phyloP scores from a whole-genome alignment of 1,284 basidiomycete species.

The Retiboletus flavoniger region DNA sequence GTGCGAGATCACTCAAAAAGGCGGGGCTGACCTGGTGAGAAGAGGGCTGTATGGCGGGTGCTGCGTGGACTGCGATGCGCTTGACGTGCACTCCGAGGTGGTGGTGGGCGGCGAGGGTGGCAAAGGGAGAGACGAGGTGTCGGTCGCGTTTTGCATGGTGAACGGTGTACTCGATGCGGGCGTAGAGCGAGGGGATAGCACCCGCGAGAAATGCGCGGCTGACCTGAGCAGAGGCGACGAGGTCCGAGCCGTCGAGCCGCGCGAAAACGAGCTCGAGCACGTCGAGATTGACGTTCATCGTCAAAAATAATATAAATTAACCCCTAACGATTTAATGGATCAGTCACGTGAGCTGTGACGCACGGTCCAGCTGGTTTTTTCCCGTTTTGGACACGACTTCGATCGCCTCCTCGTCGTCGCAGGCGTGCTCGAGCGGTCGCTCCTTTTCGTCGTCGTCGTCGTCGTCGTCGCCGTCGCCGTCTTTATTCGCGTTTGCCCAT shows the following conservation, averaged over 20 bases:
- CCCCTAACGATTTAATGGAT: conserved; percentile 3
- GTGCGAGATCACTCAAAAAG: conserved; percentile 53
- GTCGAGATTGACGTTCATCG: conserved; percentile 59
- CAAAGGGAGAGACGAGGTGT: conserved; percentile 58
- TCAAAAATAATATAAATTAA: no score
- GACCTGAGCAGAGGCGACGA: conserved; percentile 59
- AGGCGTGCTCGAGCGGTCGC: conserved; percentile 12
- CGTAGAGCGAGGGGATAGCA: conserved; percentile 60
- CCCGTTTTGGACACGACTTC: conserved; percentile 20
- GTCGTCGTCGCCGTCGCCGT: conserved; percentile 3
- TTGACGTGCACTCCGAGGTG: conserved; percentile 57
- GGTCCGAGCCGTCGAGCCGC: conserved; percentile 51
- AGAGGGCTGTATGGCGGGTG: conserved; percentile 37
- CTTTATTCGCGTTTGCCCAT: conserved; percentile 3
- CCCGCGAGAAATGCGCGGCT: conserved; percentile 61
- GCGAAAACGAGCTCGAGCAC: conserved; percentile 64
- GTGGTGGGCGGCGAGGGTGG: conserved; percentile 50
- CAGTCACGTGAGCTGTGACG: conserved; percentile 24
- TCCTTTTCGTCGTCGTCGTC: no score
- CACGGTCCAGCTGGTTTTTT: conserved; percentile 23
- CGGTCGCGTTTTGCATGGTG: conserved; percentile 55
- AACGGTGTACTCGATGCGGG: conserved; percentile 50
- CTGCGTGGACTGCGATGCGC: conserved; percentile 54
- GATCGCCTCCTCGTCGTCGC: conserved; percentile 27
- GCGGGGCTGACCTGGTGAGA: conserved; percentile 35